A percentile compares a stretch with the other conserved stretches of the same genome.
phyloP scores from a whole-genome alignment of 129 eudicot genomes.

The Lactuca sativa region DNA sequence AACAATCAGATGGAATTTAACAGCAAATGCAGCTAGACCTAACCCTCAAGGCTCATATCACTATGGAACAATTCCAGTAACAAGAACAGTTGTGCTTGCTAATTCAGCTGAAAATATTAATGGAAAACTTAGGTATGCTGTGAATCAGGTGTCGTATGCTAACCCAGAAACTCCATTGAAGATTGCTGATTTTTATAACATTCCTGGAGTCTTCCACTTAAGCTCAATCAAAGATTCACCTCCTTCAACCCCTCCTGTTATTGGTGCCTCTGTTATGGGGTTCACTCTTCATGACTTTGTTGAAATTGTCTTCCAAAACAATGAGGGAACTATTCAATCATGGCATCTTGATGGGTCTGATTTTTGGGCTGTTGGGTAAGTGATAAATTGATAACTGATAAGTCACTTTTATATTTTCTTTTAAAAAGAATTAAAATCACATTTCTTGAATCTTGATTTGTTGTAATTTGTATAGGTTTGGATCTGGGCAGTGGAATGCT shows the following conservation, averaged over 20 bases:
- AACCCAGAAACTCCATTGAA: constrained; percentile 76
- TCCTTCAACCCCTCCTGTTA: constrained; percentile 36
- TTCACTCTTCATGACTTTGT: constrained; percentile 59
- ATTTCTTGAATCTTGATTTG: not conserved
- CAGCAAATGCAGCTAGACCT: constrained; percentile 94
- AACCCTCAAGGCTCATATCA: constrained; percentile 91
- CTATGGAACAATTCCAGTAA: constrained; percentile 60
- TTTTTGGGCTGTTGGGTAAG: constrained; percentile 90
- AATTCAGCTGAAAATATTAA: constrained; percentile 53
- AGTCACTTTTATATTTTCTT: not conserved
- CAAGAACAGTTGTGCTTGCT: constrained; percentile 60
- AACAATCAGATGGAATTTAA: constrained; percentile 80
- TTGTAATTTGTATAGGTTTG: constrained; percentile 45
- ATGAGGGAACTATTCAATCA: constrained; percentile 64
- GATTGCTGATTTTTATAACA: constrained; percentile 73
- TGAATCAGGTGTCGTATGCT: constrained; percentile 61
- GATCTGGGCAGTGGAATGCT: constrained; percentile 64
- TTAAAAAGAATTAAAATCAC: not conserved
- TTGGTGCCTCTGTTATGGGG: constrained; percentile 53
- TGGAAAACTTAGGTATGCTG: constrained; percentile 56
- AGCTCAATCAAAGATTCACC: constrained; percentile 44
- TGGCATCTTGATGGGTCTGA: constrained; percentile 88
- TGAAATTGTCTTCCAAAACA: constrained; percentile 79
- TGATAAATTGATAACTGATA: not conserved
- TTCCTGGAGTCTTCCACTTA: constrained; percentile 61